Evolutionary conservation across 805 yeast genomes (phyloP), one percentile per base, ranked within the genome.

Genomic region (Cyberlindnera japonica): DNA sequence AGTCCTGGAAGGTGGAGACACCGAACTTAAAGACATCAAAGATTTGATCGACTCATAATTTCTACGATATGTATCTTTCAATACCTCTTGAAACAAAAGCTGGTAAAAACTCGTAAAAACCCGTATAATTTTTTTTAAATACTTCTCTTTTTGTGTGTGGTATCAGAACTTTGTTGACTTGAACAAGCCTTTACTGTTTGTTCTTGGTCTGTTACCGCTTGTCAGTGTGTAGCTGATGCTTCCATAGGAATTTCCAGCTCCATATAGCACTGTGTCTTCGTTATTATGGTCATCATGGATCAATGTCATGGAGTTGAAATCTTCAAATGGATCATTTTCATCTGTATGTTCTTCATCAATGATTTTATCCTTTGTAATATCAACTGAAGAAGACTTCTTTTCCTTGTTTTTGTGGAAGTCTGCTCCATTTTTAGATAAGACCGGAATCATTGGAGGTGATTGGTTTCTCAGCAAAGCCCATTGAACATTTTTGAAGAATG

Each of bases 401-500:
- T 47, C 51, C 12, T 49, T 49, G 32, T 43, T 43, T 45, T 64
- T 65, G 28, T 71, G 63, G 40, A 77, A 74, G 39, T 79, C 83
- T 17, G 71, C 60, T n/a, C 71, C 77, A 48, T 67, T 60, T 35
- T 71, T 69, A 10, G 77, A 69, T 32, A 88, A 71, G 0, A 83
- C 83, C 0, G 99, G 99, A 14, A 93, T 81, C 81, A 93, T 81
- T 13, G 99, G 99, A 1, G 99, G 98, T 43, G 83, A 83, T 58
- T 83, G 93, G 61, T 93, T 86, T 53, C 99, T 75, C 42, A 93
- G 67, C 44, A 93, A 69, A 0, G 99, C 97, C 99, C 99, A 93
- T 59, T 89, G 95, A 2, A 87, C 81, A 52, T 71, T 83, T 58
- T 89, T 91, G 72, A 93, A 93, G 53, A 90, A 95, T 0, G 87